phyloP scores from a whole-genome alignment of 1,284 basidiomycete species.

The Trametes polyzona region DNA sequence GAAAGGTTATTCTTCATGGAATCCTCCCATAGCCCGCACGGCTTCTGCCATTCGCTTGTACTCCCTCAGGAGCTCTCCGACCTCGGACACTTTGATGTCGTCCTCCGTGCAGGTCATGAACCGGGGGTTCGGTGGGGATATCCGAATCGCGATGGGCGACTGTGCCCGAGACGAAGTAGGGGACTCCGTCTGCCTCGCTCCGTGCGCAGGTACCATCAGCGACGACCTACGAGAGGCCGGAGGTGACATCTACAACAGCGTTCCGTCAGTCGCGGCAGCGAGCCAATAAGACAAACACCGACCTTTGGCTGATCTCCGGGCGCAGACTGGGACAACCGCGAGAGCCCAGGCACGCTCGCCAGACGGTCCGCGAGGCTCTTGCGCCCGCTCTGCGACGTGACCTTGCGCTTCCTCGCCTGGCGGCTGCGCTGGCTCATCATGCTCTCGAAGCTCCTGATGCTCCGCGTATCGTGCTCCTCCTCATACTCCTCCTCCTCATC shows the following conservation, averaged over 20 bases:
- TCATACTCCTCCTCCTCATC: slow-evolving; percentile 41
- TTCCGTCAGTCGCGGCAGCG: not conserved
- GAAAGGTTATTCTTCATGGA: slow-evolving; percentile 40
- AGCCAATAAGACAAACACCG: not conserved
- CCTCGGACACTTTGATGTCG: slow-evolving; percentile 76
- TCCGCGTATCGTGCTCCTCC: slow-evolving; percentile 58
- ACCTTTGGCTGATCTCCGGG: slow-evolving; percentile 32
- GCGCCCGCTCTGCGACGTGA: slow-evolving; percentile 37
- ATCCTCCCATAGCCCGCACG: slow-evolving; percentile 45
- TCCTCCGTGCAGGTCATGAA: slow-evolving; percentile 73
- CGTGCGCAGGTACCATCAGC: slow-evolving; percentile 40
- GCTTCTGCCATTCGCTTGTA: slow-evolving; percentile 67
- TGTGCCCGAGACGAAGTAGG: slow-evolving; percentile 50
- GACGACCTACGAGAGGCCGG: slow-evolving; percentile 51
- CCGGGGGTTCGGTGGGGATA: slow-evolving; percentile 62
- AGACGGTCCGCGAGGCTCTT: slow-evolving; percentile 78
- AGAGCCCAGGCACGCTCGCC: slow-evolving; percentile 68
- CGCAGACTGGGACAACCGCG: slow-evolving; percentile 42
- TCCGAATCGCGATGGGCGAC: slow-evolving; percentile 43
- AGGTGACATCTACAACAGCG: slow-evolving; percentile 41
- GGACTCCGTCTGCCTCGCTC: slow-evolving; percentile 41
- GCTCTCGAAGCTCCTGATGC: slow-evolving; percentile 81
- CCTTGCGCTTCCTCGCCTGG: slow-evolving; percentile 37
- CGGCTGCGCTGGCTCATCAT: slow-evolving; percentile 65
- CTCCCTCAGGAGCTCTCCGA: slow-evolving; percentile 73